phyloP scores from a whole-genome alignment of 2,329 filamentous ascomycete genomes.

The Colletotrichum siamense region DNA sequence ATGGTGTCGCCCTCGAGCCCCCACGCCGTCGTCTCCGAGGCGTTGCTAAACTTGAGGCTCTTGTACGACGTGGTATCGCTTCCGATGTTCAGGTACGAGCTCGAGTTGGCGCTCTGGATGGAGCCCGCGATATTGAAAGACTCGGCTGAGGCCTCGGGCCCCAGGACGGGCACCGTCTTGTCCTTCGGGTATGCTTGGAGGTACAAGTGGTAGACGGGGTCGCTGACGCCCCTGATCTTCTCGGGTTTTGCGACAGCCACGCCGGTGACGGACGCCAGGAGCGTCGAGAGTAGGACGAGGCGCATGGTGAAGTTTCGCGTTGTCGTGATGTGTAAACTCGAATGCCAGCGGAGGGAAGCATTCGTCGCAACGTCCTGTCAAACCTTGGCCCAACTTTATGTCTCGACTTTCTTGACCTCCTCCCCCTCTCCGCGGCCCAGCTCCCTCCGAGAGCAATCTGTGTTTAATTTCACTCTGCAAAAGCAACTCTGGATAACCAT shows the following conservation, averaged over 20 bases:
- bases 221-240: conserved; percentile 54
- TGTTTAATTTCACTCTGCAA: neutral
- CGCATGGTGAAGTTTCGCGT: conserved; percentile 7
- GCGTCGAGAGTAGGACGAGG: conserved; percentile 8
- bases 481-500: neutral
- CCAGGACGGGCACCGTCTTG: conserved; percentile 52
- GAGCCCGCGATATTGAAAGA: conserved; percentile 54
- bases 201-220: conserved; percentile 59
- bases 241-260: conserved; percentile 44
- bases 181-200: conserved; percentile 52
- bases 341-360: too few species aligned
- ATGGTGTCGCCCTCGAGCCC: conserved; percentile 51
- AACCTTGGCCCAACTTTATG: neutral
- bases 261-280: neutral
- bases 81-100: conserved; percentile 52
- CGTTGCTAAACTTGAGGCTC: conserved; percentile 49
- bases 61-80: conserved; percentile 54
- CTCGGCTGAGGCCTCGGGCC: conserved; percentile 53
- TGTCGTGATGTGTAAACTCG: neutral
- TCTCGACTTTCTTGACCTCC: neutral
- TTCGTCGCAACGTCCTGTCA: neutral
- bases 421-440: neutral
- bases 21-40: conserved; percentile 52
- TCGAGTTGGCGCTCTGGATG: conserved; percentile 55
- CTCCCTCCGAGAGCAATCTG: neutral